phyloP scores from a whole-genome alignment of 2,329 filamentous ascomycete genomes.

The Calonectria crousiana region DNA sequence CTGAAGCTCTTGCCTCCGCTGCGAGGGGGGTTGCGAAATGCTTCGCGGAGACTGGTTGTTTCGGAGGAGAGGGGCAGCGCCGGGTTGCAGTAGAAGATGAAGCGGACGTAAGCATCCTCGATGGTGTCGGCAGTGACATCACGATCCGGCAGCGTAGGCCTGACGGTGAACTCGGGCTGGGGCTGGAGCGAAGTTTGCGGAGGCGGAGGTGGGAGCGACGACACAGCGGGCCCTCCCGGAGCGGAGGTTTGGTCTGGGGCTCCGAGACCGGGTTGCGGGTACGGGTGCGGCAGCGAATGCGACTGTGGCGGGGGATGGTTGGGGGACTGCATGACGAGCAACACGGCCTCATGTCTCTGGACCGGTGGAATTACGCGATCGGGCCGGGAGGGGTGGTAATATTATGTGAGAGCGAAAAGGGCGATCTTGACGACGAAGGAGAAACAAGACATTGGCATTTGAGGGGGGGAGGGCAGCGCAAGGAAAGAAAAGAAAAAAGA shows the following conservation, averaged over 20 bases:
- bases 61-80: slow-evolving; percentile 76
- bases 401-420: slow-evolving; percentile 25
- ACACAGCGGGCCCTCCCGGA: slow-evolving; percentile 22
- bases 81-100: slow-evolving; percentile 93
- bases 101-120: slow-evolving; percentile 84
- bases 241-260: slow-evolving; percentile 30
- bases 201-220: slow-evolving; percentile 21
- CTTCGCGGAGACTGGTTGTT: slow-evolving; percentile 77
- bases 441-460: slow-evolving; percentile 35
- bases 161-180: slow-evolving; percentile 33
- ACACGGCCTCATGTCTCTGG: slow-evolving; percentile 41
- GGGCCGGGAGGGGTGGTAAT: slow-evolving; percentile 23
- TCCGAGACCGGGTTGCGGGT: slow-evolving; percentile 31
- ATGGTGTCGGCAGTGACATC: slow-evolving; percentile 78
- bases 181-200: slow-evolving; percentile 29
- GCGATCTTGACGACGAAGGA: slow-evolving; percentile 11
- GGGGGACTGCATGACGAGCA: slow-evolving; percentile 36
- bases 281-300: slow-evolving; percentile 18
- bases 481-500: background rate
- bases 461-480: background rate
- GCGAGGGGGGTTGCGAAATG: slow-evolving; percentile 83
- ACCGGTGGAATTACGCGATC: slow-evolving; percentile 16
- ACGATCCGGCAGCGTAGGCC: slow-evolving; percentile 69
- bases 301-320: slow-evolving; percentile 24
- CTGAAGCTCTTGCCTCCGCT: slow-evolving; percentile 90